phyloP scores from a whole-genome alignment of 169 alveolate species.

The Perkinsus chesapeaki region DNA sequence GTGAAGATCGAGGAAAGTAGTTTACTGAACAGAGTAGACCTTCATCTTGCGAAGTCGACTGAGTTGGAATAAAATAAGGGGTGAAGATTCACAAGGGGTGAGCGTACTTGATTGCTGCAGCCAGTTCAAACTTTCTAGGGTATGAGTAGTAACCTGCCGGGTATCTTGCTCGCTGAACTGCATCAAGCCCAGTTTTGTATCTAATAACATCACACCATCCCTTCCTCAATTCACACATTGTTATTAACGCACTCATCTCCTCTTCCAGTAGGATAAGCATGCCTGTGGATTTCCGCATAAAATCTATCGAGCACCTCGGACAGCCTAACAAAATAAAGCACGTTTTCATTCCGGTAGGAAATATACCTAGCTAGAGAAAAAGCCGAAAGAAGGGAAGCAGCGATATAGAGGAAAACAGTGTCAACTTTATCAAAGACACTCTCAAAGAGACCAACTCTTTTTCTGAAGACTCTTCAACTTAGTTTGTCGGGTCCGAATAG shows the following conservation, averaged over 20 bases:
- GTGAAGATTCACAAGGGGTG: no score
- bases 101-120: neutral
- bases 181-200: neutral
- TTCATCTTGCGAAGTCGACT: neutral
- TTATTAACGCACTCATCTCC: neutral
- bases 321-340: neutral
- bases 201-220: neutral
- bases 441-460: no score
- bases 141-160: neutral
- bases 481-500: no score
- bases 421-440: no score
- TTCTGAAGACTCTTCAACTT: no score
- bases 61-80: no score
- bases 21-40: neutral
- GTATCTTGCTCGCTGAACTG: neutral
- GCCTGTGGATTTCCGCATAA: neutral
- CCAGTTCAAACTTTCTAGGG: neutral
- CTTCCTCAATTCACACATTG: neutral
- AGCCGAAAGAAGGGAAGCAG: no score
- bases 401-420: no score
- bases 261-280: neutral
- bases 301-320: neutral
- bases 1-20: no score
- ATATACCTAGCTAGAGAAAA: no score
- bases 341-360: no score